phyloP scores from a whole-genome alignment of 2,329 filamentous ascomycete species.

The Colletotrichum trifolii region DNA sequence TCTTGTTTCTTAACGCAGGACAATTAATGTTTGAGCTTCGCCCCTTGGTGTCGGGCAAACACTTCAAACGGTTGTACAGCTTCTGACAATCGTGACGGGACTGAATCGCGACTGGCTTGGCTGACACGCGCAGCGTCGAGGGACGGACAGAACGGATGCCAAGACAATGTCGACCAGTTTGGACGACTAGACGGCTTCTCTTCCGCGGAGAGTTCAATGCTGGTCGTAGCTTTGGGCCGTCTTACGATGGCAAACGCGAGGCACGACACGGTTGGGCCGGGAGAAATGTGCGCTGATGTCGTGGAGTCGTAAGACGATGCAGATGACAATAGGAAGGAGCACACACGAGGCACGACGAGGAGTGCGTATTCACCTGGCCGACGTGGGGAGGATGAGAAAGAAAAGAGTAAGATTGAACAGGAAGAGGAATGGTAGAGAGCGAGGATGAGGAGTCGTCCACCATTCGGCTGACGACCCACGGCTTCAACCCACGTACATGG shows the following conservation, averaged over 20 bases:
- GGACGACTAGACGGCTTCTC: constrained; percentile 1
- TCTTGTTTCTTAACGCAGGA: constrained; percentile 27
- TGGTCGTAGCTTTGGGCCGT: neutral
- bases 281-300: neutral
- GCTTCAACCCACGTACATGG: neutral
- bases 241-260: constrained; percentile 15
- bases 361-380: constrained; percentile 21
- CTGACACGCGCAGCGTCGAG: constrained; percentile 35
- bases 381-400: constrained; percentile 8
- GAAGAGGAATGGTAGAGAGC: neutral
- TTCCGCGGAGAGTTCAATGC: constrained; percentile 7
- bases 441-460: neutral
- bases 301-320: constrained; percentile 14
- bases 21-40: constrained; percentile 29
- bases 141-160: constrained; percentile 20
- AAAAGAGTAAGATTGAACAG: neutral
- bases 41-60: constrained; percentile 1
- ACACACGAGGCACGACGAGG: constrained; percentile 7
- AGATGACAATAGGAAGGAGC: neutral
- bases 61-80: neutral
- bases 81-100: constrained; percentile 8
- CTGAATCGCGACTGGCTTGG: constrained; percentile 33
- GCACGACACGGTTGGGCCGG: neutral
- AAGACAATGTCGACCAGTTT: constrained; percentile 27
- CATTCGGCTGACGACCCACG: neutral